phyloP scores from a whole-genome alignment of 495 filamentous ascomycete species.

The Aspergillus conjunctus region DNA sequence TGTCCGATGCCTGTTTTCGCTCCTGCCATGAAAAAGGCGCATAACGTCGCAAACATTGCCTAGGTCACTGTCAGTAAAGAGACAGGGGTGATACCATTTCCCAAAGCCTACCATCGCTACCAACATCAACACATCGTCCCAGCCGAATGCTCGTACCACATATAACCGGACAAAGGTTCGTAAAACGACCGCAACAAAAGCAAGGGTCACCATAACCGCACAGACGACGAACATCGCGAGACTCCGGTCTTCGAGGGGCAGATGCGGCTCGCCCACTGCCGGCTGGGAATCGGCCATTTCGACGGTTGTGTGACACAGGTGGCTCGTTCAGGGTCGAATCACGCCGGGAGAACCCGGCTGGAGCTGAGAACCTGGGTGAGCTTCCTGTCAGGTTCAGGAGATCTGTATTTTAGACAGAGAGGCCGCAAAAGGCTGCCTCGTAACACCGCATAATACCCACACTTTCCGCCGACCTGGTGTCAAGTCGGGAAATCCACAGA shows the following conservation, averaged over 20 bases:
- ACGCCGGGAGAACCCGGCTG: too few relatives aligned
- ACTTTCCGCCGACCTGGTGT: too few relatives aligned
- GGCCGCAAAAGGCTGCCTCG: too few relatives aligned
- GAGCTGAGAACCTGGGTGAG: too few relatives aligned
- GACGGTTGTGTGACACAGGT: too few relatives aligned
- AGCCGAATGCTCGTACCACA: constrained; percentile 31
- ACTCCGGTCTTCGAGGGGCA: constrained; percentile 17
- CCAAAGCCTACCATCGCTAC: constrained; percentile 24
- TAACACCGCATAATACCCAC: too few relatives aligned
- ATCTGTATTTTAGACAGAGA: too few relatives aligned
- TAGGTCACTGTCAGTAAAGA: neutral
- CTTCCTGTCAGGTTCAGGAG: too few relatives aligned
- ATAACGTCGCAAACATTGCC: constrained; percentile 19
- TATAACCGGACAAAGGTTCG: constrained; percentile 31
- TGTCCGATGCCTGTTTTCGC: constrained; percentile 23
- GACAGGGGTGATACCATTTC: neutral
- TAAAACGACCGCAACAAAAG: constrained; percentile 24
- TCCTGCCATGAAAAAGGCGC: constrained; percentile 22
- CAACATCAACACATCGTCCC: constrained; percentile 35
- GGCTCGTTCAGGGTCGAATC: too few relatives aligned
- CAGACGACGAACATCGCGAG: constrained; percentile 26
- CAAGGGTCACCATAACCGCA: constrained; percentile 25
- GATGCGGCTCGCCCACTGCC: neutral
- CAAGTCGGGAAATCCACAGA: too few relatives aligned
- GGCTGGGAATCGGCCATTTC: neutral